Evolutionary conservation across 176 grass and related monocot genomes (phyloP).

Genomic region (Bothriochloa decipiens): DNA sequence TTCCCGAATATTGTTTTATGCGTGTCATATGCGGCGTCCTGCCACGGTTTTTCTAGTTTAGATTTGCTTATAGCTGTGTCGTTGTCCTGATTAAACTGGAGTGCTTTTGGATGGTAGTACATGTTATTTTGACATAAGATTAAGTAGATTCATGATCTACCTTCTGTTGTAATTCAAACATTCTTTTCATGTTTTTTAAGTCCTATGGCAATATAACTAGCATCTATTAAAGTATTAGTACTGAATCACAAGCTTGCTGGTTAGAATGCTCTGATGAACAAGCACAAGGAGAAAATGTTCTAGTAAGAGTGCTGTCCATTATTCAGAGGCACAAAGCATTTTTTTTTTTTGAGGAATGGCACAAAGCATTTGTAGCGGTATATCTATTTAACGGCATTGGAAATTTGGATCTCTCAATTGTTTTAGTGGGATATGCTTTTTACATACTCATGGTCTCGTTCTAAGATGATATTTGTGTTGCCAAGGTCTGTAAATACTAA

Average conservation of each 20-base stretch:
- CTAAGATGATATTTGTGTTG: not conserved
- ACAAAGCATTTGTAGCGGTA: not conserved
- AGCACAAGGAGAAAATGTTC: not conserved
- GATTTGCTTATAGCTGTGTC: not conserved
- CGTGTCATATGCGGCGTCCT: constrained; percentile 34
- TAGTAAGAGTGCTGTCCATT: not conserved
- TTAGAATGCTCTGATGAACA: not conserved
- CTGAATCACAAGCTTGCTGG: not conserved
- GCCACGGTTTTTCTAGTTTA: constrained; percentile 6
- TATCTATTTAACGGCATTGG: not conserved
- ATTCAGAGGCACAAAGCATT: too few relatives aligned
- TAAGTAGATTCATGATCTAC: not conserved
- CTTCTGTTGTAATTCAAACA: not conserved
- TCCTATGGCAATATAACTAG: too few relatives aligned
- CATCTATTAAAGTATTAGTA: not conserved
- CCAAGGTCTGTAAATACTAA: not conserved
- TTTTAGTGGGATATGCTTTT: not conserved
- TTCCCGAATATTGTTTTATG: not conserved
- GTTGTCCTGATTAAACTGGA: not conserved
- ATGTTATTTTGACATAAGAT: not conserved
- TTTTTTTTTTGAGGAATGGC: too few relatives aligned
- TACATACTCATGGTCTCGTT: not conserved
- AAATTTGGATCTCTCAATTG: not conserved
- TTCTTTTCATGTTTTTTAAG: too few relatives aligned
- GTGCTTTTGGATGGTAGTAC: not conserved